Conservation (phyloP, 352 stramenopile genomes). For the Phytophthora cactorum region DNA sequence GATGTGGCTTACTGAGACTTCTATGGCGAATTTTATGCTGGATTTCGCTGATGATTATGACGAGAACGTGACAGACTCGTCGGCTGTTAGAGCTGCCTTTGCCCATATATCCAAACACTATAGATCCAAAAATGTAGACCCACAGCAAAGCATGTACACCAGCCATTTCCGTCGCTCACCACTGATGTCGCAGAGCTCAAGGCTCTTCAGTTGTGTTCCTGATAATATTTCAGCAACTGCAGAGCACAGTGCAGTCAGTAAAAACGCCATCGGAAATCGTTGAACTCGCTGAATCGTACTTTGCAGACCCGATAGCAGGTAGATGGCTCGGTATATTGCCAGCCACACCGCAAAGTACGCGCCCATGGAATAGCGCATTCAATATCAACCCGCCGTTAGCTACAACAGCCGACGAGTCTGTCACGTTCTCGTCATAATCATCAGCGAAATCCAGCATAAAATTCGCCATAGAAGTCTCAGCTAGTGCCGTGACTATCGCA, state of each 20-base stretch:
- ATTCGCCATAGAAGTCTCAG: background rate
- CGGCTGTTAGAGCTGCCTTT: background rate
- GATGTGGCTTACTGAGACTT: background rate
- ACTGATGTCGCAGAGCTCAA: background rate
- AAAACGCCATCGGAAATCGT: background rate
- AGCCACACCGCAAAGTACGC: background rate
- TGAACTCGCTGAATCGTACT: background rate
- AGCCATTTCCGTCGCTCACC: conserved; percentile 2
- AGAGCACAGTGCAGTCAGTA: background rate
- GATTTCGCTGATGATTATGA: background rate
- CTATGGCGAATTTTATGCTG: background rate
- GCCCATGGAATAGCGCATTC: background rate
- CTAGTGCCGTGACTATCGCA: background rate
- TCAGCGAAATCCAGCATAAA: background rate
- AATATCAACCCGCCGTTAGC: background rate
- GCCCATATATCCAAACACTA: too few species aligned
- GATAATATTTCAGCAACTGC: background rate
- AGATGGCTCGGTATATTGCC: background rate
- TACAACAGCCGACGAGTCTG: background rate
- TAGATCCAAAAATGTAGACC: too few species aligned
- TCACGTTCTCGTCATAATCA: background rate
- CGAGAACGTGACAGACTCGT: background rate
- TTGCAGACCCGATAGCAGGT: background rate
- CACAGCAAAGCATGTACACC: conserved; percentile 15
- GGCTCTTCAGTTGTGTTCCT: background rate